phyloP scores from a whole-genome alignment of 2,329 filamentous ascomycete genomes.

The Monilinia vaccinii-corymbosi region DNA sequence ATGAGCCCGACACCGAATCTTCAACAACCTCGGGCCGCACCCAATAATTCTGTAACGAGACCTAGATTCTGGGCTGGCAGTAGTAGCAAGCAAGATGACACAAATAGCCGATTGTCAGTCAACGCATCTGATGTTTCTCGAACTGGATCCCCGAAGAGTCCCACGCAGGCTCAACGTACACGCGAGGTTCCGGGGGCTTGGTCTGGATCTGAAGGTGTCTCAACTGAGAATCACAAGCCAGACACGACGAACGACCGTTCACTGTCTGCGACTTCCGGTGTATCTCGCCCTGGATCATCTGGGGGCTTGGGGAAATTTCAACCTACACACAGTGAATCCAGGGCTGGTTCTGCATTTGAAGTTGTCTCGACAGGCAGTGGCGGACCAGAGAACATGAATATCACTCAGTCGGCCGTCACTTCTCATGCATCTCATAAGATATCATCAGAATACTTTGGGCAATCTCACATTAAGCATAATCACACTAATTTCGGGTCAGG shows the following conservation, averaged over 20 bases:
- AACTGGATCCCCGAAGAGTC: neutral
- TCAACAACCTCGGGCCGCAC: too few species aligned
- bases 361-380: neutral
- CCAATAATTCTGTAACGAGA: too few species aligned
- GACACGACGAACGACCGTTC: neutral
- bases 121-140: neutral
- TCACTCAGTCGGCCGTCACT: neutral
- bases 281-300: too few species aligned
- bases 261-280: accelerated
- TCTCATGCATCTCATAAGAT: neutral
- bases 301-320: neutral
- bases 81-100: too few species aligned
- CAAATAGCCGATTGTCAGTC: neutral
- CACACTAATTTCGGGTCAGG: too few species aligned
- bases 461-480: too few species aligned
- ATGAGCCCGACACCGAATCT: too few species aligned
- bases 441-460: too few species aligned
- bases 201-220: neutral
- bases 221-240: too few species aligned
- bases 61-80: neutral
- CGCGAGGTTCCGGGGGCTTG: neutral
- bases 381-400: neutral
- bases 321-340: neutral
- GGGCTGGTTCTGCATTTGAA: neutral
- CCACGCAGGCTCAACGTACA: neutral